Evolutionary conservation across 1,284 basidiomycete genomes (phyloP), one percentile per base, ranked within the genome.

Genomic region (Ustilago curta): DNA sequence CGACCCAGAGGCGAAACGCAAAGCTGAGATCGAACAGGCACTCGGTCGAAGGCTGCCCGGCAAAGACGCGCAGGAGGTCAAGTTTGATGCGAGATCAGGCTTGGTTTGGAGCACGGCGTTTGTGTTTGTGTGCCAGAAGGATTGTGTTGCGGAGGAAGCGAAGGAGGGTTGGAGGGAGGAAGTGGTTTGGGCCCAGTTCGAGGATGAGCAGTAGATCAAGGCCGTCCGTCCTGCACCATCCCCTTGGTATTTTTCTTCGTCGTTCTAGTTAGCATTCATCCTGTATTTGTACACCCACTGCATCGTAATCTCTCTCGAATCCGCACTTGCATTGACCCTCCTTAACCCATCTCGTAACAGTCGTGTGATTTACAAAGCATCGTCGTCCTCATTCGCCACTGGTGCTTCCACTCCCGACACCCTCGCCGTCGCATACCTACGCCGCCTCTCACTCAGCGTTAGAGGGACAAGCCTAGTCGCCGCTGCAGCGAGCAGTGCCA

Each of bases 91-190:
- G 16, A 67, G 69, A 14, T 70, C 82, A 1, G 83, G 83, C 0
- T 49, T 84, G 19, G 71, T 72, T 8, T 84, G 82, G 82, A 77
- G 70, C 54, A 83, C 82, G 0, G 83, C 78, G 1, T 66, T 84
- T 35, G 50, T 84, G 40, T 84, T 78, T 67, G 77, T 79, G 16
- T 84, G 82, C 58, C 56, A 73, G 32, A 61, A 73, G 18, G 81
- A 84, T 55, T 84, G 82, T 57, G 62, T 59, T 21, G 9, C 21
- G n/a, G 54, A 44, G 8, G 68, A 65, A 11, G 76, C 76, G 54
- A 67, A 65, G 14, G 79, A 83, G 54, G 67, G 63, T 8, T 81
- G 78, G 73, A 49, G 57, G n/a, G 74, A 80, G 27, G 81, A 83
- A 42, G 70, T 76, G 51, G 53, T 79, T 23, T 60, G 67, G 25